A percentile compares a stretch with the other conserved stretches of the same genome.
These are phyloP conservation scores for Lumnitzera littorea DNA, from an alignment of 345 rosid genomes.

Conservation along the genomic window DNA sequence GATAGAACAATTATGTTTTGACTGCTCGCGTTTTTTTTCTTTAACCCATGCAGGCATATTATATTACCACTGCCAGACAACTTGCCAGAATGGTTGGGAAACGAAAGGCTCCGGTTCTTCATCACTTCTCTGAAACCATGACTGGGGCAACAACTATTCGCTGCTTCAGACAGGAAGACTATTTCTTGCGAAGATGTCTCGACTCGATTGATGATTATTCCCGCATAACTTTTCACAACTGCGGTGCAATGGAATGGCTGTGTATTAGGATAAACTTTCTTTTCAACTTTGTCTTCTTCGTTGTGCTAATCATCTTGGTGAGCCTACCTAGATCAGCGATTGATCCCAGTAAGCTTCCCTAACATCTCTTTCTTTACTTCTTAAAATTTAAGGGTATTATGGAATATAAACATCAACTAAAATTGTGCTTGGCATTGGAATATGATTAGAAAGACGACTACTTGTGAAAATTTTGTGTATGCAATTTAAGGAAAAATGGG, in stretches of 20 bases:
- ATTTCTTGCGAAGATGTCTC: constrained; percentile 42
- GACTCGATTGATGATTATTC: constrained; percentile 52
- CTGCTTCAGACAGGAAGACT: constrained; percentile 60
- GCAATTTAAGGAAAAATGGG: no score
- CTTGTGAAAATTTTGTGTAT: no score
- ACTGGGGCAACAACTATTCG: constrained; percentile 67
- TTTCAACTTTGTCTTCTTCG: constrained; percentile 68
- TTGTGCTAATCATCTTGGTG: constrained; percentile 66
- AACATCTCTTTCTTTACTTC: background rate
- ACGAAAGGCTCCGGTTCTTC: constrained; percentile 71
- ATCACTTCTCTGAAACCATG: constrained; percentile 80
- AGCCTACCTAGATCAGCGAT: constrained; percentile 55
- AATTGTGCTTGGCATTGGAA: no score
- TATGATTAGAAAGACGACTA: no score
- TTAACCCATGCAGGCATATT: constrained; percentile 49
- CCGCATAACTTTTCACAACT: constrained; percentile 58
- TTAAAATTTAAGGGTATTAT: background rate
- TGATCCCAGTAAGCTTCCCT: constrained; percentile 54
- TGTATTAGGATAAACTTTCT: constrained; percentile 74
- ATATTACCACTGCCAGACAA: constrained; percentile 80
- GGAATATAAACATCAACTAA: no score
- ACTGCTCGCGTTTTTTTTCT: background rate
- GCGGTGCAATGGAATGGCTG: constrained; percentile 83
- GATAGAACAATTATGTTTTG: background rate
- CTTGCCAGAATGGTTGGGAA: constrained; percentile 79